A percentile compares a stretch with the other conserved stretches of the same genome.
Conservation (phyloP, 2,329 filamentous ascomycete species). For the Xylaria hypoxylon region DNA sequence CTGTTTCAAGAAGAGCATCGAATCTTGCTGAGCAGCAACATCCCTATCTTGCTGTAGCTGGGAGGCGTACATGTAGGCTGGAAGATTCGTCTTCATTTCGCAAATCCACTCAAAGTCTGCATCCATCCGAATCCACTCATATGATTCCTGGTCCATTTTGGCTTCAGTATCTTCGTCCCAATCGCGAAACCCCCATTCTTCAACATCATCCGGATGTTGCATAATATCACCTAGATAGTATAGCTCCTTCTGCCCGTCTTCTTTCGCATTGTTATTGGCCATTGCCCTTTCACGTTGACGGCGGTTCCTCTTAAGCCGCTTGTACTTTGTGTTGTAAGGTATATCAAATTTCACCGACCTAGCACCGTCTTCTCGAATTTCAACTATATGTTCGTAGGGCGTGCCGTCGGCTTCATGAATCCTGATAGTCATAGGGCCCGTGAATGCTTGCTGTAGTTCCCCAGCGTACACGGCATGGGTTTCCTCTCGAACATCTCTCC, state of each 20-base stretch:
- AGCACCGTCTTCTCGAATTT: conserved; percentile 87
- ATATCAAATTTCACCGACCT: conserved; percentile 86
- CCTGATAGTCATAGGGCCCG: conserved; percentile 95
- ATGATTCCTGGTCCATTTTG: conserved; percentile 94
- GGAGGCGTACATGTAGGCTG: conserved; percentile 97
- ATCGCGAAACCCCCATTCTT: conserved; percentile 85
- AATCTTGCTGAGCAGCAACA: conserved; percentile 85
- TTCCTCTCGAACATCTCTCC: conserved; percentile 86
- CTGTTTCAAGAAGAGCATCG: conserved; percentile 78
- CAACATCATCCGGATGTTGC: conserved; percentile 81
- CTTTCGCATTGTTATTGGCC: conserved; percentile 56
- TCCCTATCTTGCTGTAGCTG: conserved; percentile 97
- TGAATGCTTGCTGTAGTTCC: conserved; percentile 82
- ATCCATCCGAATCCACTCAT: conserved; percentile 98
- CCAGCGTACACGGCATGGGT: conserved; percentile 75
- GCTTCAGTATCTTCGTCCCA: conserved; percentile 91
- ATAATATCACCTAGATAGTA: conserved; percentile 95
- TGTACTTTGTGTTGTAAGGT: conserved; percentile 99
- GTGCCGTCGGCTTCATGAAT: conserved; percentile 99
- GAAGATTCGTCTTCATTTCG: conserved; percentile 82
- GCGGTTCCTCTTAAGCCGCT: conserved; percentile 88
- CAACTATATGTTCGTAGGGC: conserved; percentile 96
- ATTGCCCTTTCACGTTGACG: conserved; percentile 69
- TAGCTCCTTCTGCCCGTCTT: conserved; percentile 78
- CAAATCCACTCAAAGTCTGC: conserved; percentile 99